Evolutionary conservation across 805 yeast species (phyloP), one percentile per base, ranked within the genome.

Genomic region (Candida corydali): DNA sequence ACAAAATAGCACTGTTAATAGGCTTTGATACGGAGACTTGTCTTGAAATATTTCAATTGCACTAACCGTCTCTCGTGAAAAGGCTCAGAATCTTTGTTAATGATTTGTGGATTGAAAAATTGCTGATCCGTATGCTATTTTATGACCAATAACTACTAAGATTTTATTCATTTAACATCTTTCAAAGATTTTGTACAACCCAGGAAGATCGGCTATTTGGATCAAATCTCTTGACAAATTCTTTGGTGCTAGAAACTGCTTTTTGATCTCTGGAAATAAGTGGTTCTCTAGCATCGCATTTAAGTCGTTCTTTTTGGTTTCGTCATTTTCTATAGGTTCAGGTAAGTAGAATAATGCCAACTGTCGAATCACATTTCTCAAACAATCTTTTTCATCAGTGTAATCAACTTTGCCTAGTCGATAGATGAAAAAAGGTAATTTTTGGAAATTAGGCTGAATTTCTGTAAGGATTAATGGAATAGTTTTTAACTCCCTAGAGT

Each of bases 151-250:
- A n/a, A n/a, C n/a, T n/a, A n/a, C n/a, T n/a, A n/a, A n/a, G n/a
- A n/a, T n/a, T n/a, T n/a, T n/a, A n/a, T n/a, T n/a, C n/a, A n/a
- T n/a, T 57, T 49, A 85, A 51, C 98, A 93, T 54, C 98, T 70
- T 63, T 93, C 98, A 65, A 93, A 93, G 4, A 94, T 95, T 50
- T 72, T 76, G 59, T 93, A 93, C 39, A 93, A 64, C 0, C 95
- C 95, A 2, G 98, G 98, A 20, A 93, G 59, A 53, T 82, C 88
- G 0, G 98, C 97, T 26, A 93, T 77, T 55, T 91, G 96, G 4
- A 86, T 73, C 3, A 88, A 77, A 38, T 77, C 80, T 10, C 65
- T 52, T 4, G 58, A 45, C 25, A 87, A 47, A 3, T 50, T 52
- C 10, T 64, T 64, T 0, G 94, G 75, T 0, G 89, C 95, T 10